phyloP scores from a whole-genome alignment of 805 yeast genomes.

The Danielozyma ontarioensis region DNA sequence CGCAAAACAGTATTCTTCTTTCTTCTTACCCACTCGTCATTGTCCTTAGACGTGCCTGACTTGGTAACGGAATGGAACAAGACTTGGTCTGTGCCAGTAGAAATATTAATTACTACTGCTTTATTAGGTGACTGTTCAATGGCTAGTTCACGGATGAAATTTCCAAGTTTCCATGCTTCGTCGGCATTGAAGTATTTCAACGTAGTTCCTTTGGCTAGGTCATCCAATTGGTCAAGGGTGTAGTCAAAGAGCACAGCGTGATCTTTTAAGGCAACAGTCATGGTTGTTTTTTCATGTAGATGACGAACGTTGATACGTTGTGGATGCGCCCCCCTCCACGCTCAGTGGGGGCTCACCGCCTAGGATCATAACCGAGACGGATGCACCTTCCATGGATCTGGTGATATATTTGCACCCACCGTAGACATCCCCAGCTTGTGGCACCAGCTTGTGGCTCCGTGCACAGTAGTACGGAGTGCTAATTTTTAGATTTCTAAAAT shows the following conservation, averaged over 20 bases:
- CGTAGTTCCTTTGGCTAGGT: constrained; percentile 15
- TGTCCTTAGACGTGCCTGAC: constrained; percentile 40
- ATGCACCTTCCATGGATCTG: too few relatives aligned
- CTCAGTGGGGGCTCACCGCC: too few relatives aligned
- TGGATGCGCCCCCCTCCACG: too few relatives aligned
- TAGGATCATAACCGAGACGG: too few relatives aligned
- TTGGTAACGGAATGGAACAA: constrained; percentile 41
- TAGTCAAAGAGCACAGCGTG: constrained; percentile 4
- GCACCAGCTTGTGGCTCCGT: too few relatives aligned
- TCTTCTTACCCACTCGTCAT: constrained; percentile 49
- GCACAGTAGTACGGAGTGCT: too few relatives aligned
- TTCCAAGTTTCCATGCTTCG: constrained; percentile 45
- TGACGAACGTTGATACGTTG: too few relatives aligned
- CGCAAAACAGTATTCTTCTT: constrained; percentile 46
- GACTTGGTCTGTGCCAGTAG: constrained; percentile 40
- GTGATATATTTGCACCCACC: too few relatives aligned
- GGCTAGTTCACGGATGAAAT: constrained; percentile 33
- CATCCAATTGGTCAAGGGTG: constrained; percentile 12
- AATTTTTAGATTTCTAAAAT: too few relatives aligned
- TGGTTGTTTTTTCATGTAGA: too few relatives aligned
- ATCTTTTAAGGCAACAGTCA: too few relatives aligned
- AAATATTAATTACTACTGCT: constrained; percentile 44
- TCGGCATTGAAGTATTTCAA: constrained; percentile 26
- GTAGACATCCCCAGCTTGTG: too few relatives aligned
- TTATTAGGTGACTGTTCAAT: constrained; percentile 16